Conservation (phyloP, 768 basidiomycete species). For the Mycena vitilis region DNA sequence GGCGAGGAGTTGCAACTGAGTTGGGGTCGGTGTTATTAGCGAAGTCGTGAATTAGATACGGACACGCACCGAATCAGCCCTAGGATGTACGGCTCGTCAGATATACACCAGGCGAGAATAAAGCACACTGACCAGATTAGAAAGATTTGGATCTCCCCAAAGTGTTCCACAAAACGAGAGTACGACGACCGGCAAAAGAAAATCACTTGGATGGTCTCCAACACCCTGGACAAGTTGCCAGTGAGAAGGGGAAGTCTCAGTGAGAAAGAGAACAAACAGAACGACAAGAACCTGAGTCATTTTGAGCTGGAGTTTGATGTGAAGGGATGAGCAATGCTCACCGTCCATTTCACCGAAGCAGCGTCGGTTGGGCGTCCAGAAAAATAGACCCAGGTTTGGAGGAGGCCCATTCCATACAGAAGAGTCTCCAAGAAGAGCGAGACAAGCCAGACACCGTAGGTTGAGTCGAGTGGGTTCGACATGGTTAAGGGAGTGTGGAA, state of each 20-base stretch:
- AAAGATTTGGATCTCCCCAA: constrained; percentile 10
- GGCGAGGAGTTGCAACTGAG: constrained; percentile 26
- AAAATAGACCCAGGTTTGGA: constrained; percentile 28
- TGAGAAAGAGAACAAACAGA: constrained; percentile 4
- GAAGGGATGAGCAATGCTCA: background rate
- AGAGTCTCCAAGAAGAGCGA: constrained; percentile 20
- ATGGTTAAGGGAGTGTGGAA: constrained; percentile 19
- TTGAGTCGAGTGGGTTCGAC: constrained; percentile 17
- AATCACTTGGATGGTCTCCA: constrained; percentile 28
- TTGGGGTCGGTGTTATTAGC: no score
- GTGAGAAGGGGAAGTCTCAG: background rate
- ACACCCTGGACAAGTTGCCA: background rate
- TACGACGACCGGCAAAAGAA: constrained; percentile 21
- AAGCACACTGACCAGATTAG: constrained; percentile 22
- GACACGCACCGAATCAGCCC: background rate
- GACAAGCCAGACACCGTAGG: constrained; percentile 31
- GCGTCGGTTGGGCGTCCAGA: constrained; percentile 11
- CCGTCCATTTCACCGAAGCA: constrained; percentile 12
- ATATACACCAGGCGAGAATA: background rate
- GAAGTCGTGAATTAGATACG: no score
- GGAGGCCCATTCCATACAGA: constrained; percentile 29
- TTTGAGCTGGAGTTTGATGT: background rate
- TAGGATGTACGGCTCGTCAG: background rate
- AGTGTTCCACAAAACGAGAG: constrained; percentile 26
- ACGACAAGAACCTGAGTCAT: constrained; percentile 21